Evolutionary conservation across 1,284 basidiomycete species (phyloP).

Genomic region (Hypsizygus ulmarius): DNA sequence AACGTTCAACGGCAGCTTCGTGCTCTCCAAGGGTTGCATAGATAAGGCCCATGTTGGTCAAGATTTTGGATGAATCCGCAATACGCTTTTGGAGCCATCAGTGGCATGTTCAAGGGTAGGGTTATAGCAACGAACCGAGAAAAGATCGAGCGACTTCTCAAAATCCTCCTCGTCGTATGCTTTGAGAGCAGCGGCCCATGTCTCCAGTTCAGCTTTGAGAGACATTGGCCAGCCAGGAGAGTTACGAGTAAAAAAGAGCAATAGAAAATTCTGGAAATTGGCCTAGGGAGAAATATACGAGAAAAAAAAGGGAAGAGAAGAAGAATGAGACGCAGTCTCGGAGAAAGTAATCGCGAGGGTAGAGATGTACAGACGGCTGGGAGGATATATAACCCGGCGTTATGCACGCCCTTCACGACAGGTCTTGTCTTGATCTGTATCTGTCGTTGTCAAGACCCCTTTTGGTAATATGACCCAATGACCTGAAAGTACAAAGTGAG

Average conservation of each 20-base stretch:
- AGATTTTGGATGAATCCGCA: constrained; percentile 83
- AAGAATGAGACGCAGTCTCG: constrained; percentile 32
- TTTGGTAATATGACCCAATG: not conserved
- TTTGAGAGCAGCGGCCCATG: constrained; percentile 80
- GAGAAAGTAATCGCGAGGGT: constrained; percentile 16
- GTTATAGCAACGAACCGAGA: constrained; percentile 51
- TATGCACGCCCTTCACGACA: constrained; percentile 11
- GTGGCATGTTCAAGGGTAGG: not conserved
- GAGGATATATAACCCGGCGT: constrained; percentile 15
- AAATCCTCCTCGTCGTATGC: constrained; percentile 85
- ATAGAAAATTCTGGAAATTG: constrained; percentile 29
- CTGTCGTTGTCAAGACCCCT: constrained; percentile 31
- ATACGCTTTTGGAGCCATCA: constrained; percentile 50
- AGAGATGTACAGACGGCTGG: constrained; percentile 17
- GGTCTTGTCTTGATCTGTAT: constrained; percentile 19
- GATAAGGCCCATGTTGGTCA: constrained; percentile 88
- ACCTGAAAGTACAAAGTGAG: not conserved
- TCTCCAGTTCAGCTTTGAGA: constrained; percentile 84
- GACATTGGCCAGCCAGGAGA: constrained; percentile 51
- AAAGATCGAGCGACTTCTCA: constrained; percentile 68
- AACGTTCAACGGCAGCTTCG: constrained; percentile 76
- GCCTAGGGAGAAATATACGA: constrained; percentile 23
- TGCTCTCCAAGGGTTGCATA: constrained; percentile 88
- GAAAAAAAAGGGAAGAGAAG: constrained; percentile 20
- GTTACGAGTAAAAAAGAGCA: constrained; percentile 21